Percentiles rank a stretch among this genome's conserved stretches.
These are phyloP conservation scores for Excoecaria cochinchinensis DNA, from an alignment of 345 rosid species.

Conservation along the genomic window DNA sequence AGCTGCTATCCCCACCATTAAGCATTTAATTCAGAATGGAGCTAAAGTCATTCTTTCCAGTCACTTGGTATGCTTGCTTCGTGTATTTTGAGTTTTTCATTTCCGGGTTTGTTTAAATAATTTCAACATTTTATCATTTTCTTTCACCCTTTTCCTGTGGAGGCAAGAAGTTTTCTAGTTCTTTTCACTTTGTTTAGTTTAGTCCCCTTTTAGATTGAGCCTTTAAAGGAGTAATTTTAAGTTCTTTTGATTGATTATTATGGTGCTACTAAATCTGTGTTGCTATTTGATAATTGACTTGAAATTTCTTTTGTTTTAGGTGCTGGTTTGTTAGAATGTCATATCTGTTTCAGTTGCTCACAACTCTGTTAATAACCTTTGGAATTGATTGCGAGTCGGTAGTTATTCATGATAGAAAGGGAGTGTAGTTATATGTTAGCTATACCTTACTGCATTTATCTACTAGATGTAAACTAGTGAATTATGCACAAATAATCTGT, in stretches of 20 bases:
- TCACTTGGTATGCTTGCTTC: slow-evolving; percentile 58
- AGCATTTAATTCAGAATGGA: slow-evolving; percentile 80
- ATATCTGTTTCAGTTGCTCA: background rate
- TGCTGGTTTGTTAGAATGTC: background rate
- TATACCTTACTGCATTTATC: background rate
- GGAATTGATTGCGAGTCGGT: too few species aligned
- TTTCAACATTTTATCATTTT: background rate
- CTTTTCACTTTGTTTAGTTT: background rate
- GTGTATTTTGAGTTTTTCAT: background rate
- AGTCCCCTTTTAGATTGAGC: background rate
- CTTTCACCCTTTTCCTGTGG: too few species aligned
- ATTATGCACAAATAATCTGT: background rate
- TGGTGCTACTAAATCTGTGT: too few species aligned
- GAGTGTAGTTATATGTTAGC: too few species aligned
- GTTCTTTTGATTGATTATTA: too few species aligned
- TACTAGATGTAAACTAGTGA: background rate
- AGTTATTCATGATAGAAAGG: too few species aligned
- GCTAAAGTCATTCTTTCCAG: slow-evolving; percentile 96
- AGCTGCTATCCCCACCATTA: slow-evolving; percentile 96
- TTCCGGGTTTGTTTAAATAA: background rate
- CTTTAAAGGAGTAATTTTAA: background rate
- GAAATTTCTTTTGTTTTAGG: background rate
- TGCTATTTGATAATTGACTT: too few species aligned
- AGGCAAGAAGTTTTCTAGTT: background rate
- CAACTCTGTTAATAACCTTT: too few species aligned